These are phyloP conservation scores for Gossypium trilobum DNA, from an alignment of 441 rosid genomes.

Conservation along the genomic window DNA sequence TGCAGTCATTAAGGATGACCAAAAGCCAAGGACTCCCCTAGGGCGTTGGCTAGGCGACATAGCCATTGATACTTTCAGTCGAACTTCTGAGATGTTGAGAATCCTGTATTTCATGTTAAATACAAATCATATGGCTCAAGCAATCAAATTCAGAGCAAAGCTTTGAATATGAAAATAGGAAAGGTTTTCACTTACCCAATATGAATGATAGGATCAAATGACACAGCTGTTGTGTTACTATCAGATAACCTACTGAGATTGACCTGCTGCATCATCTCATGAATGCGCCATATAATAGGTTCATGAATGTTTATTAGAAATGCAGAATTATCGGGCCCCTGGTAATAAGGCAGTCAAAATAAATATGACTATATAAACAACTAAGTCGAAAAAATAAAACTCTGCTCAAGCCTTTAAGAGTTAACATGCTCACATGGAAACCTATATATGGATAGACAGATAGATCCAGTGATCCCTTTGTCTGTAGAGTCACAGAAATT, in stretches of 20 bases:
- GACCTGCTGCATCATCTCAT: slow-evolving; percentile 92
- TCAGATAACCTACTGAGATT: slow-evolving; percentile 63
- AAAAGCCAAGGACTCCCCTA: slow-evolving; percentile 93
- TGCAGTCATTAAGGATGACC: slow-evolving; percentile 98
- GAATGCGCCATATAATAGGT: slow-evolving; percentile 97
- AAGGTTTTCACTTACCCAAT: slow-evolving; percentile 54
- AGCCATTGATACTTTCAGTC: slow-evolving; percentile 84
- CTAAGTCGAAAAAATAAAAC: not conserved
- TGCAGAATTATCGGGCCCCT: slow-evolving; percentile 84
- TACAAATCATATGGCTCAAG: slow-evolving; percentile 1
- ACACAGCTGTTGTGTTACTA: slow-evolving; percentile 65
- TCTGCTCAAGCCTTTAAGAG: not conserved
- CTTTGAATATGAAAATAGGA: not conserved
- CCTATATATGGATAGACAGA: slow-evolving; percentile 83
- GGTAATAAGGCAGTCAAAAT: slow-evolving; percentile 18
- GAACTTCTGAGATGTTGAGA: slow-evolving; percentile 81
- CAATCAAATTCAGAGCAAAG: slow-evolving; percentile 3
- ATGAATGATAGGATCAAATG: slow-evolving; percentile 92
- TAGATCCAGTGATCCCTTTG: slow-evolving; percentile 75
- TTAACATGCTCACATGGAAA: slow-evolving; percentile 47
- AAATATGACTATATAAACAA: slow-evolving; percentile 17
- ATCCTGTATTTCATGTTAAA: slow-evolving; percentile 44
- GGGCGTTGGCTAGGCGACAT: slow-evolving; percentile 98
- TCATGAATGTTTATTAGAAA: slow-evolving; percentile 85
- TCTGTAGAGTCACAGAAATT: slow-evolving; percentile 69